Conservation (phyloP, 2,329 filamentous ascomycete species). For the Hymenoscyphus albidus region DNA sequence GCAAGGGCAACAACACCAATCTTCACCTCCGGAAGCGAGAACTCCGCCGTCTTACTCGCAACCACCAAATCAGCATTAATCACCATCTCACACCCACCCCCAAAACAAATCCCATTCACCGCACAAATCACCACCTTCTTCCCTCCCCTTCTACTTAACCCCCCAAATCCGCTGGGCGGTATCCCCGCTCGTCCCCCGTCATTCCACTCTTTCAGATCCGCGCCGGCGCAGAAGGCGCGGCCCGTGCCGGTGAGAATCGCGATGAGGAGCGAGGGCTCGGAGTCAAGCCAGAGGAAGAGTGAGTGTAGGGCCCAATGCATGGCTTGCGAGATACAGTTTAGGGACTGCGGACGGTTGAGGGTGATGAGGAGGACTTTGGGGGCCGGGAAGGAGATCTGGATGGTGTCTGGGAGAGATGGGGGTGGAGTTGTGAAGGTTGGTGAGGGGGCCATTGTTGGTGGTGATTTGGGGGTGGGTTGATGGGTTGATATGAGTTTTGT, state of each 20-base stretch:
- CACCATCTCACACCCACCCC: constrained; percentile 74
- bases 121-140: constrained; percentile 75
- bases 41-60: constrained; percentile 54
- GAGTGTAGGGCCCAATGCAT: constrained; percentile 40
- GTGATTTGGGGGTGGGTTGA: neutral
- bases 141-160: constrained; percentile 60
- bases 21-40: constrained; percentile 68
- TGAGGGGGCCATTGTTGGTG: constrained; percentile 12
- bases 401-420: constrained; percentile 16
- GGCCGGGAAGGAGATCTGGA: constrained; percentile 45
- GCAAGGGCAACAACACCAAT: constrained; percentile 68
- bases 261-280: constrained; percentile 53
- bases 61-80: constrained; percentile 71
- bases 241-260: constrained; percentile 61
- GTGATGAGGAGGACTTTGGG: constrained; percentile 56
- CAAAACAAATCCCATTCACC: constrained; percentile 70
- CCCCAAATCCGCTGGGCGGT: constrained; percentile 56
- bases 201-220: constrained; percentile 64
- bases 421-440: constrained; percentile 21
- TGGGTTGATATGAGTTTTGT: neutral
- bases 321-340: constrained; percentile 50
- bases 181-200: constrained; percentile 7
- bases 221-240: constrained; percentile 64
- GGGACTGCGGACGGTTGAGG: constrained; percentile 53
- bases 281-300: constrained; percentile 59